phyloP scores from a whole-genome alignment of 805 yeast species.

The Ogataea polymorpha region DNA sequence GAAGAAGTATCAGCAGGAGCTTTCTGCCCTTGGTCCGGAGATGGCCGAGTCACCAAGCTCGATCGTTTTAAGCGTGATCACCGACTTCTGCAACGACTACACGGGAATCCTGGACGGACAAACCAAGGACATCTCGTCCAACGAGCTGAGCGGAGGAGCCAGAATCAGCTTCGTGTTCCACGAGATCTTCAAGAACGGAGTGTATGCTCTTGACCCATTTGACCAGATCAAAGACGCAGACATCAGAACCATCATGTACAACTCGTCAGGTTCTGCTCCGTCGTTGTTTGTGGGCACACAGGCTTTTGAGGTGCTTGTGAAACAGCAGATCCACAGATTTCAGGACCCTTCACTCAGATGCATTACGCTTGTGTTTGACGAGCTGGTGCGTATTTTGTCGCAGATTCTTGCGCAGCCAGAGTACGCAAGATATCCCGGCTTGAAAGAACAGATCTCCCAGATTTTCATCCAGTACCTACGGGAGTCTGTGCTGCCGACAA shows the following conservation, averaged over 20 bases:
- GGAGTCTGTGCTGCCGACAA: conserved; percentile 79
- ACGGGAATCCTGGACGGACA: conserved; percentile 90
- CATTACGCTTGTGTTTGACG: conserved; percentile 88
- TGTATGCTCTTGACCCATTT: conserved; percentile 89
- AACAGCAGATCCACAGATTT: conserved; percentile 88
- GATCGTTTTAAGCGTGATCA: conserved; percentile 83
- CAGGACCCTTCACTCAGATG: conserved; percentile 92
- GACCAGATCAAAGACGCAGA: conserved; percentile 95
- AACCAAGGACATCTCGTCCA: conserved; percentile 80
- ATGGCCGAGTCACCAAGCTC: conserved; percentile 86
- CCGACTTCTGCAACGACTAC: conserved; percentile 89
- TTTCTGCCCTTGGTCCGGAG: conserved; percentile 80
- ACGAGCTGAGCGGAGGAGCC: conserved; percentile 96
- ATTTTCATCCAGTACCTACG: conserved; percentile 78
- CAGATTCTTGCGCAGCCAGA: conserved; percentile 80
- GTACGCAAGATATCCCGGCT: conserved; percentile 84
- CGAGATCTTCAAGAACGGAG: conserved; percentile 91
- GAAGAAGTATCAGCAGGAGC: conserved; percentile 79
- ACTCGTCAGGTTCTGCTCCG: conserved; percentile 95
- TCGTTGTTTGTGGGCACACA: conserved; percentile 95
- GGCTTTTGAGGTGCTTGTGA: conserved; percentile 93
- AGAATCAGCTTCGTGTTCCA: conserved; percentile 96
- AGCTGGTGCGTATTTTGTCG: conserved; percentile 83
- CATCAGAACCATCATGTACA: conserved; percentile 94
- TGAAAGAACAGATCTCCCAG: conserved; percentile 82